Conservation (phyloP, 2,329 filamentous ascomycete genomes). For the Aspergillus awamori region DNA sequence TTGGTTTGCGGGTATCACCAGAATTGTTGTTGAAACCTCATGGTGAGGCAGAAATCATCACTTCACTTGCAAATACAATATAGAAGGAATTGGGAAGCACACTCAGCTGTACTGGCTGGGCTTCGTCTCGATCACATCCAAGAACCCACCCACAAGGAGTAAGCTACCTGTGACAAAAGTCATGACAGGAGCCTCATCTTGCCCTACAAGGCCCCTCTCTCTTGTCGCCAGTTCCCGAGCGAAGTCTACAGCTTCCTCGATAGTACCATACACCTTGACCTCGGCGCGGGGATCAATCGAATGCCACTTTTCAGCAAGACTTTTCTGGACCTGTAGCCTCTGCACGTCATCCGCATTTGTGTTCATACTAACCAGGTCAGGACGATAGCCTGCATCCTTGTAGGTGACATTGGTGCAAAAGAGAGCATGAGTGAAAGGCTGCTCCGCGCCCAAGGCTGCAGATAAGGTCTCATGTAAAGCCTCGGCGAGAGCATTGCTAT, state of each 20-base stretch:
- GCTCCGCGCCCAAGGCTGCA: constrained; percentile 40
- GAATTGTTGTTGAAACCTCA: constrained; percentile 25
- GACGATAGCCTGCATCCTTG: constrained; percentile 61
- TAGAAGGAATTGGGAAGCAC: constrained; percentile 1
- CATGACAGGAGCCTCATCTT: constrained; percentile 54
- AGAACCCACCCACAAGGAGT: constrained; percentile 77
- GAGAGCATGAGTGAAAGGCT: constrained; percentile 70
- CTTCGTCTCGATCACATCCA: constrained; percentile 69
- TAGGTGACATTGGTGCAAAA: constrained; percentile 80
- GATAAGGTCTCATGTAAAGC: constrained; percentile 63
- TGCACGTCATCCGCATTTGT: constrained; percentile 61
- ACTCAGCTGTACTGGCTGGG: constrained; percentile 22
- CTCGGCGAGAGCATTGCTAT: constrained; percentile 67
- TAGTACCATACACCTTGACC: constrained; percentile 64
- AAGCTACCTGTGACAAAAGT: constrained; percentile 81
- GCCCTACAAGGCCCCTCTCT: constrained; percentile 31
- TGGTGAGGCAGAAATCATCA: not conserved
- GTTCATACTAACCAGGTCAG: constrained; percentile 66
- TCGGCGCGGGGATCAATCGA: constrained; percentile 55
- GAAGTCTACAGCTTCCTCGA: constrained; percentile 68
- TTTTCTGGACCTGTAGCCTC: constrained; percentile 67
- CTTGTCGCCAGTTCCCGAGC: constrained; percentile 52
- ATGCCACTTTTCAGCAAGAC: constrained; percentile 64
- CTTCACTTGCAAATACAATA: too few relatives aligned
- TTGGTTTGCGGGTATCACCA: constrained; percentile 18